Percentiles rank a stretch among this genome's conserved stretches.
Evolutionary conservation across 2,329 filamentous ascomycete genomes (phyloP).

Genomic region (Colletotrichum horii): DNA sequence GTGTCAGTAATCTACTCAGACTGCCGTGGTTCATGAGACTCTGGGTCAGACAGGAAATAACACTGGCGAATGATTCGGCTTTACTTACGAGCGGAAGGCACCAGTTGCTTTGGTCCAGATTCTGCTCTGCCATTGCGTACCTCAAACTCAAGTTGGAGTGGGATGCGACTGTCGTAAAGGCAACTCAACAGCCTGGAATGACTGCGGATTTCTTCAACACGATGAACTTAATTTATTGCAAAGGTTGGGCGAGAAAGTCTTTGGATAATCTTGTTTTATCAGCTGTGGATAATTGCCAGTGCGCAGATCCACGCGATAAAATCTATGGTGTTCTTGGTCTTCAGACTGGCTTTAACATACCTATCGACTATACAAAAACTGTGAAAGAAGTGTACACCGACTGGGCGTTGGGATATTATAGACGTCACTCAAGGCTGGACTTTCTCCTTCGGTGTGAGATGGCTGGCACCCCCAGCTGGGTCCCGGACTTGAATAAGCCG

Average conservation of each 20-base stretch:
- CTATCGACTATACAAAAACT: background rate
- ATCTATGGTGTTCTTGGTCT: background rate
- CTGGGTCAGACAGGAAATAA: background rate
- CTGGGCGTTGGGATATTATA: background rate
- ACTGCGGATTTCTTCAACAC: too few species aligned
- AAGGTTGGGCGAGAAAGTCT: background rate
- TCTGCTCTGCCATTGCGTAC: background rate
- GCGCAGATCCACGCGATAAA: background rate
- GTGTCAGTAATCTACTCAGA: background rate
- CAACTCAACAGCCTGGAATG: too few species aligned
- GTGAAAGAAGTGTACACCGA: background rate
- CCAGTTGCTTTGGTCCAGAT: background rate
- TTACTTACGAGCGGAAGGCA: background rate
- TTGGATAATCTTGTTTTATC: background rate
- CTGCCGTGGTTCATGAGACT: background rate
- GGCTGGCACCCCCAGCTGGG: background rate
- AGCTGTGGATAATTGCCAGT: background rate
- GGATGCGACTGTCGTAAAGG: too few species aligned
- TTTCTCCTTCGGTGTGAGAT: background rate
- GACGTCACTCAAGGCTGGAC: rapidly evolving
- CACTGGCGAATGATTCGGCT: background rate
- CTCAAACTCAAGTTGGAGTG: background rate
- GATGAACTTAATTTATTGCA: too few species aligned
- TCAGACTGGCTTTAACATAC: rapidly evolving
- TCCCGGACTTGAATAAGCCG: background rate